Conservation (phyloP, 345 rosid genomes). For the Corymbia maculata region DNA sequence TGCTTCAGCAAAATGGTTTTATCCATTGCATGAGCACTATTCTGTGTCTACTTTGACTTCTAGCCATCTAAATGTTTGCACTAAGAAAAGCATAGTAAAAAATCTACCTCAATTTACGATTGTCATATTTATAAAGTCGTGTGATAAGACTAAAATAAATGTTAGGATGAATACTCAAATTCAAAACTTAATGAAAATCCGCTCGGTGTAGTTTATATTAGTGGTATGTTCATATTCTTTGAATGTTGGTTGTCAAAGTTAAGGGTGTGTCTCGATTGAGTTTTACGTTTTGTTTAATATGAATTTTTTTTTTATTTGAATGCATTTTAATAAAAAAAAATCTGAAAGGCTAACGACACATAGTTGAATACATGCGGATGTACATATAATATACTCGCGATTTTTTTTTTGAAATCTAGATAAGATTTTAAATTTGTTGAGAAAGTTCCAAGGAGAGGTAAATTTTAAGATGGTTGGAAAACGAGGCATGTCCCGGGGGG, state of each 20-base stretch:
- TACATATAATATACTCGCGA: neutral
- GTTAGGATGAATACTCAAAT: neutral
- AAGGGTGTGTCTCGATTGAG: neutral
- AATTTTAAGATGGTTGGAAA: neutral
- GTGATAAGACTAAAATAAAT: neutral
- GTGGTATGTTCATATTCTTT: fast-evolving
- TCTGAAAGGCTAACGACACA: neutral
- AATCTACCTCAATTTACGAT: neutral
- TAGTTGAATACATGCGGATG: neutral
- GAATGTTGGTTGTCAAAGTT: no score
- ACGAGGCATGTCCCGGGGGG: neutral
- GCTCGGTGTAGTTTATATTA: neutral
- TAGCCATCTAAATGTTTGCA: neutral
- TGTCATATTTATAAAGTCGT: neutral
- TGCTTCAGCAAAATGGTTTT: neutral
- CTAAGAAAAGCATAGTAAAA: neutral
- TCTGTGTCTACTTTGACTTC: neutral
- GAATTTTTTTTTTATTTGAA: neutral
- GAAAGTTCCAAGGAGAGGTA: neutral
- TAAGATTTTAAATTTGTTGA: neutral
- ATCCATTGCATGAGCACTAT: neutral
- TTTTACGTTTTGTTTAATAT: neutral
- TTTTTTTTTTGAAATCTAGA: neutral
- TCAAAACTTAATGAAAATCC: neutral
- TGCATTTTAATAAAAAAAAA: neutral